Percentiles rank a stretch among this genome's conserved stretches.
Evolutionary conservation across 2,329 filamentous ascomycete species (phyloP).

Genomic region (Biscogniauxia sp.): DNA sequence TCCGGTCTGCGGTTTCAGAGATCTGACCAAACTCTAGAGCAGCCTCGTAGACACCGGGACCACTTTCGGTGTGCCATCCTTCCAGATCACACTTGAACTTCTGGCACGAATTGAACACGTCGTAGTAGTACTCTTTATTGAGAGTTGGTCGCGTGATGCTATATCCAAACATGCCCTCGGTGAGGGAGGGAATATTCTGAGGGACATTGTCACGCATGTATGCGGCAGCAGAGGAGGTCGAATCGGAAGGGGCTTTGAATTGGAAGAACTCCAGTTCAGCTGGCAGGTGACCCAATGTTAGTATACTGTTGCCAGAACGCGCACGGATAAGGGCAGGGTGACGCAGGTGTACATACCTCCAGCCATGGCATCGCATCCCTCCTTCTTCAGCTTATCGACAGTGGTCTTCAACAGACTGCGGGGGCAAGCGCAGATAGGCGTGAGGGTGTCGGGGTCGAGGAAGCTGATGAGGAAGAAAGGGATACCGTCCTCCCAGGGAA

Average conservation of each 20-base stretch:
- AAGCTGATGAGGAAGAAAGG: constrained; percentile 77
- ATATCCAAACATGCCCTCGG: constrained; percentile 82
- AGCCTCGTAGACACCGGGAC: constrained; percentile 88
- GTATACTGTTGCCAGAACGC: constrained; percentile 2
- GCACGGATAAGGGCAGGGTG: background rate
- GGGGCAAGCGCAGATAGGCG: constrained; percentile 68
- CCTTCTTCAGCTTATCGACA: constrained; percentile 57
- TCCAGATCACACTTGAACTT: constrained; percentile 72
- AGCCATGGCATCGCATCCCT: constrained; percentile 70
- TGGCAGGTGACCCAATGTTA: constrained; percentile 32
- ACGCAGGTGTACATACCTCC: constrained; percentile 56
- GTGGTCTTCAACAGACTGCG: constrained; percentile 63
- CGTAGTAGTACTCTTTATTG: constrained; percentile 81
- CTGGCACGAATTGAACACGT: constrained; percentile 68
- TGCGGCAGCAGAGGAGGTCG: constrained; percentile 55
- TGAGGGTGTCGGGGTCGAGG: constrained; percentile 63
- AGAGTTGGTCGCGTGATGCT: constrained; percentile 72
- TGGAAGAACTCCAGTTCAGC: constrained; percentile 73
- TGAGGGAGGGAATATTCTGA: constrained; percentile 63
- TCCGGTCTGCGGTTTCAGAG: constrained; percentile 85
- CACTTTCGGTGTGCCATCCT: constrained; percentile 82
- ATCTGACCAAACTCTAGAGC: constrained; percentile 90
- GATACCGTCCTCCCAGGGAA: constrained; percentile 76
- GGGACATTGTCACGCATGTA: constrained; percentile 66
- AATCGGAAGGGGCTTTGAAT: constrained; percentile 34